A percentile compares a stretch with the other conserved stretches of the same genome.
These are phyloP conservation scores for Trichoderma brevicompactum DNA, from an alignment of 2,329 filamentous ascomycete genomes.

Conservation along the genomic window DNA sequence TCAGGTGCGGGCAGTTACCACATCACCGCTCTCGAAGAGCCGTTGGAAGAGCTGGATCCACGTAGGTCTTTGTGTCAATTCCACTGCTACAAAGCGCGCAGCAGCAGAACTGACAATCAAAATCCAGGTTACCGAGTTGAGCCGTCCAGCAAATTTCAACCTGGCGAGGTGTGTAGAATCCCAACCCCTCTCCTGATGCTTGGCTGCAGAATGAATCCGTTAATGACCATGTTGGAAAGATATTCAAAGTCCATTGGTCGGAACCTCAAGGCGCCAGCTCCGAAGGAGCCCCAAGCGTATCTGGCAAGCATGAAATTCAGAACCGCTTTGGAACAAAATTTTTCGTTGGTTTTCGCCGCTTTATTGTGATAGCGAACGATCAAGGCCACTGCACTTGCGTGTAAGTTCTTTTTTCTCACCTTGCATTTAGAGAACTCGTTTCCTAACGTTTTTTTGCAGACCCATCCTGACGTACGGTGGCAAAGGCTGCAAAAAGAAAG, in stretches of 20 bases:
- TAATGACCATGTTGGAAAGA: conserved; percentile 40
- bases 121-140: conserved; percentile 47
- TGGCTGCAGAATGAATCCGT: neutral
- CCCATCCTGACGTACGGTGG: conserved; percentile 61
- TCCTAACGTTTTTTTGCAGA: conserved; percentile 39
- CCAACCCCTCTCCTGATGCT: neutral
- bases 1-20: conserved; percentile 27
- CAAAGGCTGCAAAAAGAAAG: conserved; percentile 57
- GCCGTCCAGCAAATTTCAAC: conserved; percentile 46
- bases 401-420: conserved; percentile 42
- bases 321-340: conserved; percentile 47
- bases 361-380: conserved; percentile 58
- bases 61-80: conserved; percentile 38
- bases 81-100: neutral
- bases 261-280: conserved; percentile 52
- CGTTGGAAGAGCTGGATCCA: conserved; percentile 41
- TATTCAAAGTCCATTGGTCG: conserved; percentile 61
- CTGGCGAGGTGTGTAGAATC: conserved; percentile 28
- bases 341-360: conserved; percentile 57
- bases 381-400: conserved; percentile 60
- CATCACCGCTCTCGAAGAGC: conserved; percentile 26
- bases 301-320: conserved; percentile 42
- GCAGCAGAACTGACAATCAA: conserved; percentile 1
- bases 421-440: neutral
- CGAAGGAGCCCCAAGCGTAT: conserved; percentile 40